Base-by-base conservation (phyloP, 2,329 filamentous ascomycete genomes). In the Ophiostoma sp. region DNA sequence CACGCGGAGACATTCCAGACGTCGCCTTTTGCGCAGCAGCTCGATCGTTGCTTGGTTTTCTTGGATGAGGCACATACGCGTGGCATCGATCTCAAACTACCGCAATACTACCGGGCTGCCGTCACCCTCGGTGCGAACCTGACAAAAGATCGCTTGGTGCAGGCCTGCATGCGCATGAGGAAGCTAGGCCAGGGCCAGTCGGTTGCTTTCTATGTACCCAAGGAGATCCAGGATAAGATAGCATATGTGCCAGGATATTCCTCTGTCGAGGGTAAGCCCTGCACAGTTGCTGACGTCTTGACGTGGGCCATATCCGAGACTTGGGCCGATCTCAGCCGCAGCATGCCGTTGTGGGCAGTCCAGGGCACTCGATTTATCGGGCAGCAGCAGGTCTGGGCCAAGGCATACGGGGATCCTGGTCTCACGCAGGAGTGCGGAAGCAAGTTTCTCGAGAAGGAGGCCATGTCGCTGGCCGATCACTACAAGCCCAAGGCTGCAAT, bases 161-260 rank as follows among this genome's bases (percentile, higher is more conserved):
- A 93, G 82, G 88, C 87, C 0, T 89, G 87, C 69, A 91, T 90
- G 87, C 77, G 89, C n/a, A 87, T 92, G 84, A 77, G 89, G 11
- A 85, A 88, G 69, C 80, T 93, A 0, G 89, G 88, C 0, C 77
- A 85, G 2, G 88, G 88, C 0, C 89, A 93, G 72, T 86, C 85
- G 0, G 82, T 92, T 0, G 77, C 84, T 0, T 91, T 91, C 66
- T 85, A 82, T 67, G 76, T 87, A 0, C 82, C 86, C 0, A 73
- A 79, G 0, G 89, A 92, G 69, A 85, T 91, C 3, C 77, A 83
- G 11, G 76, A 74, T 0, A 85, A 84, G 69, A 87, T 90, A 16
- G 69, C 75, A 0, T 71, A 76, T 2, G 58, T 73, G 0, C 69
- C 60, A n/a, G 66, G 63, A 1, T 75, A 73, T 12, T 5, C 40